phyloP scores from a whole-genome alignment of 2,329 filamentous ascomycete species.

The Annulohypoxylon truncatum region DNA sequence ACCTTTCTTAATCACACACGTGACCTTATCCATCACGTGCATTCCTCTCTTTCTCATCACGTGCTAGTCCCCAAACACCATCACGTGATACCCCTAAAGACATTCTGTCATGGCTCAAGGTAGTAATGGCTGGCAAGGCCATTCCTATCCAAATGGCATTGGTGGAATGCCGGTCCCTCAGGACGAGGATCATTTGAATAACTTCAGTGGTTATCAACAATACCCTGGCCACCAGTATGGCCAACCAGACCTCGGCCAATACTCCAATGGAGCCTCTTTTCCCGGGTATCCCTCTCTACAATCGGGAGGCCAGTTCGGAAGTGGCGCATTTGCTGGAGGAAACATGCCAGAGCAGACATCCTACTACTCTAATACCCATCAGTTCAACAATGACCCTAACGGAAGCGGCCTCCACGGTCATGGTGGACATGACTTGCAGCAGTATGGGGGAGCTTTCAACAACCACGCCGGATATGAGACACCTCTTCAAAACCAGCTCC shows the following conservation, averaged over 20 bases:
- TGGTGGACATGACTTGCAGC: constrained; percentile 6
- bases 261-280: not conserved
- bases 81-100: constrained; percentile 15
- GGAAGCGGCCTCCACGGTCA: constrained; percentile 14
- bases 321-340: not conserved
- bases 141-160: constrained; percentile 10
- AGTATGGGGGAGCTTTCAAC: constrained; percentile 13
- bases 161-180: not conserved
- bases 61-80: too few relatives aligned
- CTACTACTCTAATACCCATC: not conserved
- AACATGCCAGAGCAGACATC: not conserved
- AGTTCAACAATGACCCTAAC: constrained; percentile 2
- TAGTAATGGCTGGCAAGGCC: constrained; percentile 20
- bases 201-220: constrained; percentile 14
- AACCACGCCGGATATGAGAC: not conserved
- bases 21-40: constrained; percentile 5
- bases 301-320: not conserved
- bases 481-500: constrained; percentile 7
- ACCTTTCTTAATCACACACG: not conserved
- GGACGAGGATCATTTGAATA: not conserved
- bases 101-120: constrained; percentile 21
- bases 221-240: constrained; percentile 1
- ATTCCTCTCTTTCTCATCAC: not conserved
- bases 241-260: constrained; percentile 2
- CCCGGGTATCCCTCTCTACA: constrained; percentile 3